Evolutionary conservation across 345 rosid species (phyloP), one percentile per base, ranked within the genome.

Genomic region (Populus alba): DNA sequence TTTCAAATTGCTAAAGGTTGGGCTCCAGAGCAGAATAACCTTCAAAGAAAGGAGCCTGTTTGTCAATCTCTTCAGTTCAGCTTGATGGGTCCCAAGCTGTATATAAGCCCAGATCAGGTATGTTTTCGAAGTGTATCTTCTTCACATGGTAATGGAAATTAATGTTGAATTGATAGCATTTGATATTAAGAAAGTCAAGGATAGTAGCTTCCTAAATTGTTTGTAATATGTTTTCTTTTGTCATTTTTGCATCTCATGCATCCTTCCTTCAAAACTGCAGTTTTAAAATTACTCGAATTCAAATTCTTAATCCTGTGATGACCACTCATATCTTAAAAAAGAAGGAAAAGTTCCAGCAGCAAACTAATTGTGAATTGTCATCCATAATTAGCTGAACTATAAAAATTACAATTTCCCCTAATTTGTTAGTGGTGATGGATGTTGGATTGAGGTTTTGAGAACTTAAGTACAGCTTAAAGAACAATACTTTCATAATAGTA

Each of bases 71-170:
- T 96, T 81, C 99, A 94, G 72, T 92, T 96, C 85, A 96, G 99
- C 87, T 90, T 94, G 86, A 96, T 96, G 98, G 98, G 99, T 86
- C 99, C 99, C 6, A 96, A 96, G 86, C 97, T 96, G 2, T 94
- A 91, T 83, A 82, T 96, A 88, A 94, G 97, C 74, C 92, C 97
- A 6, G 93, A 92, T 81, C 97, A 96, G 97, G 99, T 96, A 86
- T 51, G 23, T 59, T n/a, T 70, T 66, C 51, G 0, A 27, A 6
- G 6, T 51, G 29, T n/a, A 5, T 62, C 59, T 37, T 43, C 47
- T 70, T 45, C n/a, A 17, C 20, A n/a, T 73, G 66, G 59, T 37
- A 25, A 75, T 37, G 67, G 67, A 77, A 69, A 61, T 23, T 17
- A 41, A 25, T n/a, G 65, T 23, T 59, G 29, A 59, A n/a, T n/a